Base-by-base conservation (phyloP, 2,329 filamentous ascomycete species). In the Exophiala viscosa region DNA sequence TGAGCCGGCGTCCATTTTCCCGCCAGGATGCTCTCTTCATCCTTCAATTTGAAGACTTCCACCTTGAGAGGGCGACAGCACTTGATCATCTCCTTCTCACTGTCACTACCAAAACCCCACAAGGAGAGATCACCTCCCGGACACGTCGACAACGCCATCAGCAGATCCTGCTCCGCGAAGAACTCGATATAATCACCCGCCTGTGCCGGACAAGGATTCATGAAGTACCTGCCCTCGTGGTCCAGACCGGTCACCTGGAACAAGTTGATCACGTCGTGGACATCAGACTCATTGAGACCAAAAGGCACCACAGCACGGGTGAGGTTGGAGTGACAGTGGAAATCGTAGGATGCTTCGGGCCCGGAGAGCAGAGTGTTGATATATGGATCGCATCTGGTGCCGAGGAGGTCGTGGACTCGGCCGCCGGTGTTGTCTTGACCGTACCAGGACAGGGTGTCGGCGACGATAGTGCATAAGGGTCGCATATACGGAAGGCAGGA, bases 211-310 rank as follows among this genome's bases (percentile, higher is more conserved):
- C 68, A 76, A 7, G 75, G 68, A 45, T 74, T 71, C 75, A 95
- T 95, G 55, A 88, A 91, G 60, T 91, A 92, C 47, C 83, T 79
- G 0, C 87, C 88, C 54, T 85, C 64, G 48, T 80, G 75, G 62
- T 93, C 85, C 42, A 93, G 66, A 0, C 88, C 88, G 0, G 89
- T 93, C 5, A 91, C 87, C 67, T 95, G 89, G 66, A 95, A 93
- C 2, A 95, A 76, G 64, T 95, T 95, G 48, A 95, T 76, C 0
- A 95, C 88, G 66, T 95, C 88, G 64, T 95, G 89, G 1, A 93
- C 82, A 65, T 93, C 88, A 28, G 75, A 74, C 69, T 93, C 89
- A 4, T 75, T 78, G 38, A 93, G 67, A 0, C 87, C 87, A 55
- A 76, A 84, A 0, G 85, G 84, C 1, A 84, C 57, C 2, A 93